Percentiles rank a stretch among this genome's conserved stretches.
These are phyloP conservation scores for Polygonum maritimum DNA, from an alignment of 148 eudicot species.

Conservation along the genomic window DNA sequence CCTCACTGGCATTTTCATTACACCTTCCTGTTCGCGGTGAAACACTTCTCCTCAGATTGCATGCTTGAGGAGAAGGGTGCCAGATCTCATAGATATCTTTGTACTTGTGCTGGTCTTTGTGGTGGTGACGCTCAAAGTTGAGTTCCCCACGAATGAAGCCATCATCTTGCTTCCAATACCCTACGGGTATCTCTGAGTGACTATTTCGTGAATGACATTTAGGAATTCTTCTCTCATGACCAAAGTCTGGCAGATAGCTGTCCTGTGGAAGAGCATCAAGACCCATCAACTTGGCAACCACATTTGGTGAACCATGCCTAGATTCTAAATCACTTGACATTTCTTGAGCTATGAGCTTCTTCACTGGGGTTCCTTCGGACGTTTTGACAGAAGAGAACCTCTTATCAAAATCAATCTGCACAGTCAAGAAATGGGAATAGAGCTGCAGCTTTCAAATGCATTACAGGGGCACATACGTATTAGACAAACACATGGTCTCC, in stretches of 20 bases:
- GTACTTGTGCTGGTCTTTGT: constrained; percentile 37
- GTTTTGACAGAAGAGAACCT: constrained; percentile 39
- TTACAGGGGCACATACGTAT: not conserved
- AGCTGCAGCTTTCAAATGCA: not conserved
- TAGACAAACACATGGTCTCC: not conserved
- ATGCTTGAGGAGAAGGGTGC: constrained; percentile 42
- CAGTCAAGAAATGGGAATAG: not conserved
- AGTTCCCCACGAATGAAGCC: constrained; percentile 18
- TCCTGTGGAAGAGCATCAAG: constrained; percentile 74
- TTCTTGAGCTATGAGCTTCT: constrained; percentile 83
- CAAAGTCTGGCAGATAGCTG: constrained; percentile 29
- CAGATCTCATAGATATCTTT: constrained; percentile 62
- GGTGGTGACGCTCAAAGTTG: constrained; percentile 24
- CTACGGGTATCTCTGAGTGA: constrained; percentile 36
- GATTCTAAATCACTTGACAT: constrained; percentile 63
- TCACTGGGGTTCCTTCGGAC: constrained; percentile 64
- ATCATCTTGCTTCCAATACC: constrained; percentile 46
- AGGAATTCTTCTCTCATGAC: constrained; percentile 32
- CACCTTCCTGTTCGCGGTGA: constrained; percentile 43
- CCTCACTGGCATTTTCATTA: constrained; percentile 31
- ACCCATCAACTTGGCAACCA: constrained; percentile 96
- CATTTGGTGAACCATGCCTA: constrained; percentile 47
- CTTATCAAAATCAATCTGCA: constrained; percentile 57
- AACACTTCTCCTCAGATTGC: constrained; percentile 33
- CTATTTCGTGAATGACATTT: constrained; percentile 38